phyloP scores from a whole-genome alignment of 164 flowering plant species.

The Sextonia rubra region DNA sequence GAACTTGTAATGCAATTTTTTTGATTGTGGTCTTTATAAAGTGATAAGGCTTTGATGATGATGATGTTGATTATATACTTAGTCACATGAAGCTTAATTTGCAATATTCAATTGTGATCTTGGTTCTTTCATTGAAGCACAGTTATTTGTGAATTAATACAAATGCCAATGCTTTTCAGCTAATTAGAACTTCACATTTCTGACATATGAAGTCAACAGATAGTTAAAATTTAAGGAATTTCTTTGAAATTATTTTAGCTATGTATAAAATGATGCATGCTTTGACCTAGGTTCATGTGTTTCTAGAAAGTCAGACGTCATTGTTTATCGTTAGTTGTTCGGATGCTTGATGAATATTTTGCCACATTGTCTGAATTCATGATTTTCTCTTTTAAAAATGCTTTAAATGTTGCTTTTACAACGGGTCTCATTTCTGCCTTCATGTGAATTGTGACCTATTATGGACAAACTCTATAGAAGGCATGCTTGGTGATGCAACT shows the following conservation, averaged over 20 bases:
- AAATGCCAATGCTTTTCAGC: too few species aligned
- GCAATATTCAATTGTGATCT: not conserved
- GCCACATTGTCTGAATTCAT: not conserved
- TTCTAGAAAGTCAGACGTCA: not conserved
- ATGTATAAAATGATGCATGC: not conserved
- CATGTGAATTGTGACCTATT: not conserved
- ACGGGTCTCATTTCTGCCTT: not conserved
- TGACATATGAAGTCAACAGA: not conserved
- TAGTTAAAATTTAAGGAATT: not conserved
- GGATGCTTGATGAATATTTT: not conserved
- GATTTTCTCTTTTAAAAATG: not conserved
- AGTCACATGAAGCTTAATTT: not conserved
- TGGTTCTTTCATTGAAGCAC: not conserved
- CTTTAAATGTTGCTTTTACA: not conserved
- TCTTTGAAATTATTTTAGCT: not conserved
- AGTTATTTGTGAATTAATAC: not conserved
- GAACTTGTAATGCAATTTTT: not conserved
- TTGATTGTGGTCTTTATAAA: not conserved
- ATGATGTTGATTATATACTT: not conserved
- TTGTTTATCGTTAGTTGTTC: not conserved
- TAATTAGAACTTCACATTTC: too few species aligned
- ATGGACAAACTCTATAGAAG: not conserved
- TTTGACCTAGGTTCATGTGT: not conserved
- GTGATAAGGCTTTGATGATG: not conserved
- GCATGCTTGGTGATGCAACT: not conserved